A percentile compares a stretch with the other conserved stretches of the same genome.
These are phyloP conservation scores for Halteria grandinella DNA, from an alignment of 73 alveolate species.

Conservation along the genomic window DNA sequence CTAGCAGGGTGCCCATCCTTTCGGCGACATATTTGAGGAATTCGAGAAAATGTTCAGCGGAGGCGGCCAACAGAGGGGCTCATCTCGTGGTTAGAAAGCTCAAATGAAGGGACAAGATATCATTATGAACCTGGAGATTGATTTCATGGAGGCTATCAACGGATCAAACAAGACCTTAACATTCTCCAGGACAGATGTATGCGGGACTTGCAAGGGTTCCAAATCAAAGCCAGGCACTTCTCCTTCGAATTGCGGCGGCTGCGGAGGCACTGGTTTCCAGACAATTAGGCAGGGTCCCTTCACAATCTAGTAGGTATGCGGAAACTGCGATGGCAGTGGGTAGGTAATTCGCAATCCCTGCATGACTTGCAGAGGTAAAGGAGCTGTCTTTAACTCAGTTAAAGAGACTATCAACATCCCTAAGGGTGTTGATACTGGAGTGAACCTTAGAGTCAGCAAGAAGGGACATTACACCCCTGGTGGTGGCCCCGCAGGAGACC, in stretches of 20 bases:
- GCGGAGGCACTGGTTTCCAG: conserved; percentile 86
- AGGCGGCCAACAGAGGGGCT: conserved; percentile 64
- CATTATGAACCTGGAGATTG: conserved; percentile 68
- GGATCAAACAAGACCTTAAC: conserved; percentile 73
- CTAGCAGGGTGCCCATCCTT: conserved; percentile 55
- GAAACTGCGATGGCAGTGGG: conserved; percentile 85
- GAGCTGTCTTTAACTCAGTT: conserved; percentile 52
- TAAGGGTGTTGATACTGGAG: conserved; percentile 85
- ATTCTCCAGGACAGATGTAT: conserved; percentile 65
- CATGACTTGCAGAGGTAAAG: conserved; percentile 81
- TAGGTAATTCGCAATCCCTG: conserved; percentile 61
- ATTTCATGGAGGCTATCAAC: conserved; percentile 86
- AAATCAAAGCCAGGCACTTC: conserved; percentile 89
- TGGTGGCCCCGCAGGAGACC: conserved; percentile 87
- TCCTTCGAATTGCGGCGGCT: conserved; percentile 78
- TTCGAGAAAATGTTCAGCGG: conserved; percentile 81
- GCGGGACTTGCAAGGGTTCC: conserved; percentile 86
- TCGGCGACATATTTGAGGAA: conserved; percentile 80
- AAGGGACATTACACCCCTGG: conserved; percentile 77
- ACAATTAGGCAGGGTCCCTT: conserved; percentile 83
- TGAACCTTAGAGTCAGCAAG: conserved; percentile 75
- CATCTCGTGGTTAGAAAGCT: conserved; percentile 42
- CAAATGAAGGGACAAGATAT: conserved; percentile 71
- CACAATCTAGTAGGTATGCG: conserved; percentile 77
- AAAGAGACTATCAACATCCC: conserved; percentile 83